Evolutionary conservation across 1,139 yeast genomes (phyloP).

Genomic region (Geotrichum cucujoidarum): DNA sequence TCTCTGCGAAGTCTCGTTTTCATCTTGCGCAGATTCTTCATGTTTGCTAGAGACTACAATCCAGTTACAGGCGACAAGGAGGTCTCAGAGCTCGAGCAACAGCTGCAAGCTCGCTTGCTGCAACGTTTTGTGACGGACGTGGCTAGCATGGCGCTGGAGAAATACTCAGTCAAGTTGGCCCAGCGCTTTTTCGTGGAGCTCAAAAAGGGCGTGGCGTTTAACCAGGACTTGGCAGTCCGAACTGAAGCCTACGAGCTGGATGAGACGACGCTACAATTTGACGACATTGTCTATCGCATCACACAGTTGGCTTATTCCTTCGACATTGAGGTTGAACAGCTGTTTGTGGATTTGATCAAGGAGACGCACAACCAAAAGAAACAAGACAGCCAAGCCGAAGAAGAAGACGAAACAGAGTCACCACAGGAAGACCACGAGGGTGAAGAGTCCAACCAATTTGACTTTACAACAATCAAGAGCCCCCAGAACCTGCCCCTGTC

Average conservation of each 20-base stretch:
- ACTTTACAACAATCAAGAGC: conserved; percentile 21
- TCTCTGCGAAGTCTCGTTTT: conserved; percentile 41
- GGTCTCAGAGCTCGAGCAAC: conserved; percentile 34
- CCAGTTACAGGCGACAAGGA: conserved; percentile 40
- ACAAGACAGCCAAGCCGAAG: not conserved
- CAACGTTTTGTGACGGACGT: conserved; percentile 45
- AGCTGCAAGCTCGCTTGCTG: conserved; percentile 41
- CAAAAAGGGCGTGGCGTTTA: conserved; percentile 26
- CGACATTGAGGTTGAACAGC: conserved; percentile 53
- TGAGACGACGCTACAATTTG: conserved; percentile 26
- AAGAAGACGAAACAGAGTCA: conserved; percentile 11
- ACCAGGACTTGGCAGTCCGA: conserved; percentile 17
- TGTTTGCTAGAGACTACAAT: conserved; percentile 63
- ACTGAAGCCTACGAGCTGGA: conserved; percentile 25
- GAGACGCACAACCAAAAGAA: conserved; percentile 19
- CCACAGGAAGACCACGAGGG: conserved; percentile 13
- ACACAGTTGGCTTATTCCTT: conserved; percentile 52
- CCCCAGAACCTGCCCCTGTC: conserved; percentile 22
- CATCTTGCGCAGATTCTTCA: conserved; percentile 54
- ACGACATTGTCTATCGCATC: conserved; percentile 45
- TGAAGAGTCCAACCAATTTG: conserved; percentile 13
- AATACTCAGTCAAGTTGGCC: conserved; percentile 33
- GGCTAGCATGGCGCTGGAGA: conserved; percentile 41
- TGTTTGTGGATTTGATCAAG: conserved; percentile 37
- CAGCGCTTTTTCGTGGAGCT: conserved; percentile 33